Percentiles rank a stretch among this genome's conserved stretches.
These are phyloP conservation scores for Aspergillus sp. DNA, from an alignment of 2,329 filamentous ascomycete species.

Conservation along the genomic window DNA sequence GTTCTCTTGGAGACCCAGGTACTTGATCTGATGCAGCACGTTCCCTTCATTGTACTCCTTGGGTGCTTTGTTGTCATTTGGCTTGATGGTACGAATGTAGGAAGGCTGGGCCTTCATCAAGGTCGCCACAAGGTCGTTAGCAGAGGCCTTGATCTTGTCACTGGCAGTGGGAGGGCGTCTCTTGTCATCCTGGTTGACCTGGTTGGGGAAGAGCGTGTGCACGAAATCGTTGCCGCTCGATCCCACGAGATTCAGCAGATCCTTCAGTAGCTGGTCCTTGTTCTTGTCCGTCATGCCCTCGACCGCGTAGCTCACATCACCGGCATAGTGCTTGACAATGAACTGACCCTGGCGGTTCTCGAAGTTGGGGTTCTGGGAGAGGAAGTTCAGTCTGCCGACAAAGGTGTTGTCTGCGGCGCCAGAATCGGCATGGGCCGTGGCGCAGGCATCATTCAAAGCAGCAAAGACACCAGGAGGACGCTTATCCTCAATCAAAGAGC, in stretches of 20 bases:
- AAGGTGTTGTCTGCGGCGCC: constrained; percentile 93
- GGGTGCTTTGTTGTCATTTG: constrained; percentile 97
- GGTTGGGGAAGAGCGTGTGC: constrained; percentile 83
- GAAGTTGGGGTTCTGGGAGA: constrained; percentile 84
- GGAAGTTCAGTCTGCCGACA: constrained; percentile 85
- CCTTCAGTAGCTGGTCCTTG: constrained; percentile 95
- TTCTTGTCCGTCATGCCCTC: constrained; percentile 99
- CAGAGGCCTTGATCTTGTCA: constrained; percentile 92
- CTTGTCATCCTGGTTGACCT: constrained; percentile 94
- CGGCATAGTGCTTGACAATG: constrained; percentile 98
- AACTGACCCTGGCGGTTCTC: constrained; percentile 92
- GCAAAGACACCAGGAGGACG: constrained; percentile 91
- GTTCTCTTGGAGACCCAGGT: constrained; percentile 98
- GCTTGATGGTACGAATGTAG: constrained; percentile 98
- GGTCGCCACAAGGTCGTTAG: constrained; percentile 90
- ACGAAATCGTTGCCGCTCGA: constrained; percentile 82
- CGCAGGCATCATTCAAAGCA: constrained; percentile 94
- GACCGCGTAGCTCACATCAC: constrained; percentile 91
- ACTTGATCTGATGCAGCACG: constrained; percentile 97
- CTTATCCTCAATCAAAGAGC: constrained; percentile 90
- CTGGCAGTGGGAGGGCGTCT: constrained; percentile 90
- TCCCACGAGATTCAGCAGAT: constrained; percentile 81
- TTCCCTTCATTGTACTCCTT: constrained; percentile 89
- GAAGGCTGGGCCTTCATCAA: constrained; percentile 97
- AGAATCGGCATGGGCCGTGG: constrained; percentile 95